phyloP scores from a whole-genome alignment of 2,329 filamentous ascomycete species.

The Aspergillus sp. region DNA sequence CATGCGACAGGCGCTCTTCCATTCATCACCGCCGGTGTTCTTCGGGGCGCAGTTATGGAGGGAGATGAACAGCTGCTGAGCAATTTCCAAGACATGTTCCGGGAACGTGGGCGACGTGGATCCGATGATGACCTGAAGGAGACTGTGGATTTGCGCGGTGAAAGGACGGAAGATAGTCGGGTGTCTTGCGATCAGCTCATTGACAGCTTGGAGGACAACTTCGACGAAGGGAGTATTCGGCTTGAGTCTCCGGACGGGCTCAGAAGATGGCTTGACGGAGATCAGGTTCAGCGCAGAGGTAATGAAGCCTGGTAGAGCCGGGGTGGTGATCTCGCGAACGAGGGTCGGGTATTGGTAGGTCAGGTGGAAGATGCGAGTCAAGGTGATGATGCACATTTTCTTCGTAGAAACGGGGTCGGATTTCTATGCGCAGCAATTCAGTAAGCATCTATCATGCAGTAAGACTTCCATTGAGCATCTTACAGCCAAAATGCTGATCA shows the following conservation, averaged over 20 bases:
- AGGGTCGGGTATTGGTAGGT: conserved; percentile 81
- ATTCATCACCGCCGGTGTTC: conserved; percentile 74
- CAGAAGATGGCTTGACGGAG: conserved; percentile 49
- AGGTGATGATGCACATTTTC: conserved; percentile 71
- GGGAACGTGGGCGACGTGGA: conserved; percentile 61
- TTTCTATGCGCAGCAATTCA: conserved; percentile 57
- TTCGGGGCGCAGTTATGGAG: conserved; percentile 81
- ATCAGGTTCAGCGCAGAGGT: conserved; percentile 70
- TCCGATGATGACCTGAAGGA: conserved; percentile 63
- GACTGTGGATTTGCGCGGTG: conserved; percentile 65
- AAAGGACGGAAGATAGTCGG: conserved; percentile 81
- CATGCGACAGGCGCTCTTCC: conserved; percentile 66
- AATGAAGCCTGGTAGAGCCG: conserved; percentile 73
- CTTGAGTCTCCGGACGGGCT: conserved; percentile 38
- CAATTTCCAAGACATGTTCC: conserved; percentile 56
- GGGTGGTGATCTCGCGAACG: conserved; percentile 83
- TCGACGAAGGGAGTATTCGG: conserved; percentile 59
- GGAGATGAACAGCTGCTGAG: conserved; percentile 67
- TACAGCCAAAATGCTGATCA: conserved; percentile 74
- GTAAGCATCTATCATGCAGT: conserved; percentile 4
- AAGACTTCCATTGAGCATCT: conserved; percentile 15
- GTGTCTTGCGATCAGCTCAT: conserved; percentile 73
- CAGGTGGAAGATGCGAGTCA: conserved; percentile 81
- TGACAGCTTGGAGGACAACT: conserved; percentile 70
- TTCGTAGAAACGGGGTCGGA: conserved; percentile 74